Percentiles rank a stretch among this genome's conserved stretches.
These are phyloP conservation scores for Pulveroboletus sp. DNA, from an alignment of 768 basidiomycete genomes.

Conservation along the genomic window DNA sequence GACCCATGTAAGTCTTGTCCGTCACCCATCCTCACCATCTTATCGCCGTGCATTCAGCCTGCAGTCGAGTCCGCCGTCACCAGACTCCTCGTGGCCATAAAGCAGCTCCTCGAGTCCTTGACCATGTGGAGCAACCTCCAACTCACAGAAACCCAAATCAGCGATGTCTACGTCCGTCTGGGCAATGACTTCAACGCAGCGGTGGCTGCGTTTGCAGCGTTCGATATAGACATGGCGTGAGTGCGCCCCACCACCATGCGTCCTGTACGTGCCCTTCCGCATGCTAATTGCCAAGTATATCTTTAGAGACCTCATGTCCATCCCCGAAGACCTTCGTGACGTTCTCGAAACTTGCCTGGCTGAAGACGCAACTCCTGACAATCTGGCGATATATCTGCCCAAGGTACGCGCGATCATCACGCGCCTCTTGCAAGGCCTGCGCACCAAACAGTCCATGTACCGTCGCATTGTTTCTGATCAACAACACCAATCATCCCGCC, in stretches of 20 bases:
- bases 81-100: constrained; percentile 88
- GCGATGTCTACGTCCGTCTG: constrained; percentile 93
- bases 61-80: constrained; percentile 90
- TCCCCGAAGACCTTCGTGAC: constrained; percentile 84
- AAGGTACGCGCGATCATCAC: constrained; percentile 91
- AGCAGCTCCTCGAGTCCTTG: constrained; percentile 86
- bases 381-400: constrained; percentile 86
- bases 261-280: constrained; percentile 1
- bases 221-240: constrained; percentile 88
- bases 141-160: constrained; percentile 76
- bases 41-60: constrained; percentile 39
- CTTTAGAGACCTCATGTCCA: constrained; percentile 74
- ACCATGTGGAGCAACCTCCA: constrained; percentile 77
- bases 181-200: constrained; percentile 98
- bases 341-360: constrained; percentile 89
- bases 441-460: constrained; percentile 86
- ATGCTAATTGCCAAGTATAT: constrained; percentile 14
- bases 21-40: not conserved
- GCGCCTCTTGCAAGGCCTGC: constrained; percentile 86
- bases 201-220: constrained; percentile 79
- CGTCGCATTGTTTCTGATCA: constrained; percentile 67
- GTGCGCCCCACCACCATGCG: constrained; percentile 31
- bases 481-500: constrained; percentile 35
- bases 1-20: constrained; percentile 24
- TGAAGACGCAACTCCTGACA: constrained; percentile 82